Base-by-base conservation (phyloP, 805 yeast species). In the Ogataea pini region DNA sequence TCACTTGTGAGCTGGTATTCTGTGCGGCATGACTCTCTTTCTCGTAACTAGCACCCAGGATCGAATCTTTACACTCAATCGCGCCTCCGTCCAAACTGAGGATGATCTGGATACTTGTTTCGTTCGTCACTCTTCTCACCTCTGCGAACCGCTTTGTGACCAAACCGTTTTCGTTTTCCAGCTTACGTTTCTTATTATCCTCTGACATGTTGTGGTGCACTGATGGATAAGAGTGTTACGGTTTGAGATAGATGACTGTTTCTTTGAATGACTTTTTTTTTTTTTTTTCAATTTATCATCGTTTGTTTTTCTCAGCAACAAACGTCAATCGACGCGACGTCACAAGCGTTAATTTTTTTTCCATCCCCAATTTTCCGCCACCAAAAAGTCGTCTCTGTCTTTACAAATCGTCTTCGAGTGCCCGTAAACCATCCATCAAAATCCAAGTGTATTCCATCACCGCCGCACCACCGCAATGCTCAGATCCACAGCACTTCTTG, bases 91-190 rank as follows among this genome's bases (percentile, higher is more conserved):
- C 92, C 34, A 94, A 71, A 28, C 86, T 79, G 34, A 94, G 65
- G 8, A 92, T 89, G 18, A 94, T 83, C 67, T 89, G 94, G 60
- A 94, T 89, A 65, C 83, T 88, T 13, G 99, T 94, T 67, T 94
- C 99, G 72, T 94, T 94, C 27, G 99, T 94, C 50, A 78, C 75
- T 62, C 99, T 70, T 41, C 69, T 71, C n/a, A 85, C 62, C 28
- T 75, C 67, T 2, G 89, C 83, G 17, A 62, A 56, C 50, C 75
- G 58, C 32, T 51, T 47, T 19, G 54, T 38, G 3, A 45, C 33
- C 4, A 42, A 39, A 14, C 55, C 61, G 24, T 47, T 20, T 44
- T 44, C 42, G 36, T 50, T 47, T 28, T 55, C 54, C 32, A 47
- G 39, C 52, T 55, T 51, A 27, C 58, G 47, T 45, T 50, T 55